Base-by-base conservation (phyloP, 352 stramenopile genomes). In the Phytopythium delawarense region DNA sequence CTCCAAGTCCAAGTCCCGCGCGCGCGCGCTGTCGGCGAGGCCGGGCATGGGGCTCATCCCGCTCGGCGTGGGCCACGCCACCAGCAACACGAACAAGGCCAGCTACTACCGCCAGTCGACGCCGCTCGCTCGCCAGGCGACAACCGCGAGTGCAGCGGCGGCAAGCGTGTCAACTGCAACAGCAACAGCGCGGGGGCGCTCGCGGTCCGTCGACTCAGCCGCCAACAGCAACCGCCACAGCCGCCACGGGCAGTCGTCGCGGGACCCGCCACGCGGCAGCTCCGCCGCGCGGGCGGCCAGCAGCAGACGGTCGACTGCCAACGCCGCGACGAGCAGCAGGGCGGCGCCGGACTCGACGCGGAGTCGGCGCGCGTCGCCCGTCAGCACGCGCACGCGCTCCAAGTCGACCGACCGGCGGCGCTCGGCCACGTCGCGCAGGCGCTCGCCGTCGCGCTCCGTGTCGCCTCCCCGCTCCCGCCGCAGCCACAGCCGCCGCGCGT, bases 1-100 rank as follows among this genome's bases (percentile, higher is more conserved):
- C 15, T 88, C 79, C 62, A 88, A 88, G 54, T 88, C 81, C 67
- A 88, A 88, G 67, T 85, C 79, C 0, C 75, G 70, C 34, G 68
- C 67, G 5, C 70, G 66, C 13, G 63, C 62, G 28, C 46, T 67
- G 46, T 54, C 71, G 28, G 48, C 53, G 9, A 68, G 50, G 46
- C 76, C 71, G 28, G 62, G 66, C 12, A 74, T 86, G 48, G 60
- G 87, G 46, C 79, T 90, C 37, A 73, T 88, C 40, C 54, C 76
- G 15, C 61, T 92, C 2, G 83, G 83, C 12, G 74, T 70, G 42
- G 69, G 73, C 21, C 51, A 59, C 46, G 40, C 46, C 6, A 83
- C 61, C 25, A 53, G 63, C 32, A 80, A 78, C 53, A 72, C 64
- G 2, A 80, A 81, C 63, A 81, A 77, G 58, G 66, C 65, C 35